Base-by-base conservation (phyloP, 257 asterid genomes). In the Schizonepeta tenuifolia region DNA sequence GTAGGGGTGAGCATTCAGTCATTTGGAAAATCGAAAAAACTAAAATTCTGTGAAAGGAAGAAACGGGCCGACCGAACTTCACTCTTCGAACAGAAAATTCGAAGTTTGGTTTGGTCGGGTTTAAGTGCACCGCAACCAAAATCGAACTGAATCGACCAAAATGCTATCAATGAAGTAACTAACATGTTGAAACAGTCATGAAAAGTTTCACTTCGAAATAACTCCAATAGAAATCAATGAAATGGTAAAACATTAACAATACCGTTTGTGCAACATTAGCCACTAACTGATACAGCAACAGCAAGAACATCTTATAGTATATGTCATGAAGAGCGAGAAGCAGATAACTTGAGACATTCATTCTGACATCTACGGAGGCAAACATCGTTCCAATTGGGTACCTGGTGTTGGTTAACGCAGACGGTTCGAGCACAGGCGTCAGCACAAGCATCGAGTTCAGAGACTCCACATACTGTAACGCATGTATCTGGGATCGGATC, bases 341-440 rank as follows among this genome's bases (percentile, higher is more conserved):
- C 71, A 24, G 97, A 92, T 66, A 95, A 76, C 70, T 85, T 85
- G 74, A 92, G 98, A 70, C 99, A 95, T 72, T 95, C 97, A 44
- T 88, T 88, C 79, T 95, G 99, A 76, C 99, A 95, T 65, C 98
- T 82, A 12, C 90, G 83, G 53, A 95, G 98, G 76, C 99, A 95
- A 17, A 90, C 88, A 47, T 95, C 98, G 6, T 95, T 92, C 99
- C 98, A 95, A 3, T 90, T 89, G 3, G 99, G 99, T 15, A 95
- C 97, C 65, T 92, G 99, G 76, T 92, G 99, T 35, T 95, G 98
- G 77, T 88, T 92, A 59, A 90, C 96, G 65, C 99, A 95, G 1
- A 92, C 98, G 0, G 94, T 92, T 6, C 96, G 84, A 28, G 99
- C 98, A 71, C 98, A 92, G 12, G 99, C 99, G 80, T 95, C 99